phyloP scores from a whole-genome alignment of 2,329 filamentous ascomycete genomes.

The Didymella arachidicola region DNA sequence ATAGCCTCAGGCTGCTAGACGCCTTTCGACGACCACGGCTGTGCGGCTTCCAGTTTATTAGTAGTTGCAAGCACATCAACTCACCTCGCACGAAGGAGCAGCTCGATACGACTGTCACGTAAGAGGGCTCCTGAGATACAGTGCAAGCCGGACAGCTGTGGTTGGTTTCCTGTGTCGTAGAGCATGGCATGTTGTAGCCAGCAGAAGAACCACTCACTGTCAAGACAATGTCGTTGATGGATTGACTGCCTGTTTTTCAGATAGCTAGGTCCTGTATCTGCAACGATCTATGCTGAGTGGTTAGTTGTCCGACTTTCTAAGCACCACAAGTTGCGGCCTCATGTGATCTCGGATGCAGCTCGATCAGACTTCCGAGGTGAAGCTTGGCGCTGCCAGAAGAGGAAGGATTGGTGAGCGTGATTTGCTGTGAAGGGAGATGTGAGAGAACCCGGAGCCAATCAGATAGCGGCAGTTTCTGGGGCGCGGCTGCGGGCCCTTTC shows the following conservation, averaged over 20 bases:
- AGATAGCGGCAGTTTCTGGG: background rate
- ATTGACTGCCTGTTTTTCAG: too few relatives aligned
- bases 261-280: too few relatives aligned
- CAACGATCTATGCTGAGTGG: too few relatives aligned
- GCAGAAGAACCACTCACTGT: too few relatives aligned
- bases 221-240: too few relatives aligned
- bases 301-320: background rate
- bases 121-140: too few relatives aligned
- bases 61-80: too few relatives aligned
- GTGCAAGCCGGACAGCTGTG: too few relatives aligned
- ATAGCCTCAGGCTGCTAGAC: slow-evolving; percentile 9
- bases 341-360: slow-evolving; percentile 17
- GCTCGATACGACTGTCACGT: background rate
- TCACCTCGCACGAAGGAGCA: background rate
- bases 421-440: background rate
- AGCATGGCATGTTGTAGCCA: too few relatives aligned
- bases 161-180: too few relatives aligned
- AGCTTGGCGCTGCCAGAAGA: background rate
- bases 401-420: background rate
- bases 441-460: background rate
- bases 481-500: slow-evolving; percentile 32
- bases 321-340: slow-evolving; percentile 6
- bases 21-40: background rate
- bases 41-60: background rate
- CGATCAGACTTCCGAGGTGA: background rate